Evolutionary conservation across 2,329 filamentous ascomycete species (phyloP).

Genomic region (Diaporthe vexans): DNA sequence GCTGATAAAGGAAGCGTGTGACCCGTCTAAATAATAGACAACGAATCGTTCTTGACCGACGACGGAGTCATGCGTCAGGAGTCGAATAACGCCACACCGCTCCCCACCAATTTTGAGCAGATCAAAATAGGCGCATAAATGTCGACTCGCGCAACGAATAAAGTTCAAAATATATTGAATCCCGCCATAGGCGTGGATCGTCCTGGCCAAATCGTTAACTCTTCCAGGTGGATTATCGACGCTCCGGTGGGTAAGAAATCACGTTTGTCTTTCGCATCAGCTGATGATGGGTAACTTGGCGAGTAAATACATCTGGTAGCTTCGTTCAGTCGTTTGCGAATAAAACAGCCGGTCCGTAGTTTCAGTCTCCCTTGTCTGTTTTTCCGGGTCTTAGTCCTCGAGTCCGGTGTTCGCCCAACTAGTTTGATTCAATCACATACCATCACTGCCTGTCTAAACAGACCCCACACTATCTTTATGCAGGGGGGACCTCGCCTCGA

Average conservation of each 20-base stretch:
- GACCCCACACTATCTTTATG: background rate
- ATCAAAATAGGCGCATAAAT: constrained; percentile 6
- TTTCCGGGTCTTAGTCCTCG: background rate
- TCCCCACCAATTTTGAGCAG: background rate
- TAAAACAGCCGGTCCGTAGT: background rate
- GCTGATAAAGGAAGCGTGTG: background rate
- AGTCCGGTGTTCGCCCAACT: background rate
- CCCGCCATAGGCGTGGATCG: background rate
- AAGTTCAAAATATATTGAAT: background rate
- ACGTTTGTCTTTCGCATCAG: background rate
- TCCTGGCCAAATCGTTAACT: background rate
- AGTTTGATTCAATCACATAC: background rate
- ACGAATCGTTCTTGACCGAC: constrained; percentile 16
- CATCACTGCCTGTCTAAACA: no score
- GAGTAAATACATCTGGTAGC: background rate
- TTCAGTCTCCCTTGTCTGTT: background rate
- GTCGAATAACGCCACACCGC: constrained; percentile 17
- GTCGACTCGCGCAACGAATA: constrained; percentile 8
- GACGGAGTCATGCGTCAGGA: constrained; percentile 23
- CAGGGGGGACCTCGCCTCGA: constrained; percentile 1
- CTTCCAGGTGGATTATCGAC: background rate
- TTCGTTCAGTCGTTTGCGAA: background rate
- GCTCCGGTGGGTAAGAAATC: background rate
- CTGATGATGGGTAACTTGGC: background rate
- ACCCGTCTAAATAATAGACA: constrained; percentile 10